Conservation (phyloP, 805 yeast species). For the Yarrowia sp. region DNA sequence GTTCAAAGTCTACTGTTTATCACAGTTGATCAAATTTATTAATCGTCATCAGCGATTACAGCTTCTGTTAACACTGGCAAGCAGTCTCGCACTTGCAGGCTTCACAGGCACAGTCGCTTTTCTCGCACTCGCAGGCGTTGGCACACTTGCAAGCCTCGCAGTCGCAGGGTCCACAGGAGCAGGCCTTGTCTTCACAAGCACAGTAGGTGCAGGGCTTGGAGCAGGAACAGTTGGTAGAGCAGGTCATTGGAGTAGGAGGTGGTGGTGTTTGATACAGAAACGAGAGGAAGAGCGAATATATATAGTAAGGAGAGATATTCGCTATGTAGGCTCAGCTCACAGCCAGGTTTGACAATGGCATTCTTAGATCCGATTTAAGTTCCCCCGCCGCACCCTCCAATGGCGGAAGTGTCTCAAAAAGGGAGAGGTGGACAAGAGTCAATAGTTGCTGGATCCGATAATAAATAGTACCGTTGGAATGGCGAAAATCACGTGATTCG, state of each 20-base stretch:
- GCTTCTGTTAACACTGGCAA: constrained; percentile 14
- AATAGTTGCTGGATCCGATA: neutral
- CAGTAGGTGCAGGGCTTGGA: constrained; percentile 27
- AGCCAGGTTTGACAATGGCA: neutral
- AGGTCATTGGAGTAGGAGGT: constrained; percentile 5
- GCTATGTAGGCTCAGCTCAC: neutral
- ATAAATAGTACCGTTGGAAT: neutral
- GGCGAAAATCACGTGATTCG: constrained; percentile 1
- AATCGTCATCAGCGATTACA: too few species aligned
- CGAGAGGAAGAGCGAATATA: too few species aligned
- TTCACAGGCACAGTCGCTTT: constrained; percentile 18
- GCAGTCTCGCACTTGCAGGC: constrained; percentile 25
- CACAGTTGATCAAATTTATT: too few species aligned
- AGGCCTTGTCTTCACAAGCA: constrained; percentile 13
- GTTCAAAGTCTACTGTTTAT: too few species aligned
- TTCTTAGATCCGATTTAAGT: neutral
- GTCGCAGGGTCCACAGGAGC: constrained; percentile 18
- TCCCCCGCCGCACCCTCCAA: neutral
- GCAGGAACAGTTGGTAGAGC: constrained; percentile 29
- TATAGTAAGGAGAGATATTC: neutral
- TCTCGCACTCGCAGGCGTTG: constrained; percentile 21
- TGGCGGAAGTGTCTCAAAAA: neutral
- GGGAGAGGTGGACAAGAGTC: neutral
- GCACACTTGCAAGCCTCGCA: constrained; percentile 11
- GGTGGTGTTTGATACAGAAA: too few species aligned